phyloP scores from a whole-genome alignment of 2,329 filamentous ascomycete genomes.

The Neoarthrinium moseri region DNA sequence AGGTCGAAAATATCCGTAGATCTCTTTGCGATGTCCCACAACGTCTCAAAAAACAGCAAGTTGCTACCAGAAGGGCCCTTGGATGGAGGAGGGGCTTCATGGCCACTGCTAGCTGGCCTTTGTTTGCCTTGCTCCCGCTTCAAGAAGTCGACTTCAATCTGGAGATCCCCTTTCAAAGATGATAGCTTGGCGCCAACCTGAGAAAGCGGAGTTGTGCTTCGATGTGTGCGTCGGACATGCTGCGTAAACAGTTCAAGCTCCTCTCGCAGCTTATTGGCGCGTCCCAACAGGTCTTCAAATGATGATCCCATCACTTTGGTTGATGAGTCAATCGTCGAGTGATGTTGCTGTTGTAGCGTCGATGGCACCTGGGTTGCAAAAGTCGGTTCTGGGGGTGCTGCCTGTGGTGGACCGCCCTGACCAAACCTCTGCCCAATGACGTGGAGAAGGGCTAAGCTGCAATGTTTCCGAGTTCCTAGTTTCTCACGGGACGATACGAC shows the following conservation, averaged over 20 bases:
- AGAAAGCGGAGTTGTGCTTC: not conserved
- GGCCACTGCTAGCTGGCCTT: not conserved
- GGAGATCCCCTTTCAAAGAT: conserved; percentile 4
- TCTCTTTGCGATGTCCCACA: conserved; percentile 29
- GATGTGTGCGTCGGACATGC: not conserved
- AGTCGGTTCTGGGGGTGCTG: no score
- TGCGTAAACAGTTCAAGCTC: conserved; percentile 10
- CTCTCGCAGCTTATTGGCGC: conserved; percentile 5
- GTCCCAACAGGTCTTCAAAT: not conserved
- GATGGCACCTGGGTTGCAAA: no score
- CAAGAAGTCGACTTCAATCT: conserved; percentile 4
- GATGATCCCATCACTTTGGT: not conserved
- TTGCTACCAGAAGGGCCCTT: conserved; percentile 16
- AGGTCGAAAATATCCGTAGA: conserved; percentile 26
- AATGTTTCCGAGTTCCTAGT: no score
- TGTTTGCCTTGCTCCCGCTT: not conserved
- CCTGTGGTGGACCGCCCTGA: no score
- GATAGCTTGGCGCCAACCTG: conserved; percentile 5
- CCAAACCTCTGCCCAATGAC: no score
- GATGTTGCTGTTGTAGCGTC: no score
- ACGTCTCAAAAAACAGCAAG: conserved; percentile 11
- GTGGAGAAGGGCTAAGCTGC: no score
- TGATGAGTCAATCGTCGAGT: no score
- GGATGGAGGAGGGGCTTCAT: not conserved
- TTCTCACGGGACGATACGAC: no score